phyloP scores from a whole-genome alignment of 306 rosid species.

The Bauhinia variegata region DNA sequence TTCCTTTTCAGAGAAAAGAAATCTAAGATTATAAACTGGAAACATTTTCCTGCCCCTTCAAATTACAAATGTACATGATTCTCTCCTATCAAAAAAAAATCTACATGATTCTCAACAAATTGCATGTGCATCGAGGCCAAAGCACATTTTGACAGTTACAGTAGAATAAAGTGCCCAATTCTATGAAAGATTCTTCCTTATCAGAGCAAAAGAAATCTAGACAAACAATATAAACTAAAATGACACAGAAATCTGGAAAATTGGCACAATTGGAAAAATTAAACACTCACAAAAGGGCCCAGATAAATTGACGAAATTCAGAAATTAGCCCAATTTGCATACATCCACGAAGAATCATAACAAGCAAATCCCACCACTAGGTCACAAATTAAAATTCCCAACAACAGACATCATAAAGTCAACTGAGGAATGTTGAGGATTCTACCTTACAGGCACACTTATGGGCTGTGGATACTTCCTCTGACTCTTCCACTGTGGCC shows the following conservation, averaged over 20 bases:
- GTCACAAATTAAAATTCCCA: neutral
- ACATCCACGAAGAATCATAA: too few relatives aligned
- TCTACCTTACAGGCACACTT: constrained; percentile 54
- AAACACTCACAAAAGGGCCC: too few relatives aligned
- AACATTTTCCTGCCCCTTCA: neutral
- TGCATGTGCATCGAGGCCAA: neutral
- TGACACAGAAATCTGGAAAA: neutral
- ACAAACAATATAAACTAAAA: neutral
- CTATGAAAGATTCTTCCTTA: neutral
- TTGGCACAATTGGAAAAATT: too few relatives aligned
- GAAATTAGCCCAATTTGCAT: too few relatives aligned
- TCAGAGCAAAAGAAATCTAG: too few relatives aligned
- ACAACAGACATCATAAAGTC: neutral
- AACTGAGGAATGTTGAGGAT: neutral
- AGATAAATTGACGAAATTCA: too few relatives aligned
- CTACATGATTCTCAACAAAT: neutral
- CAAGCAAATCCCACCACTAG: too few relatives aligned
- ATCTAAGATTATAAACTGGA: too few relatives aligned
- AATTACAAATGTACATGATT: neutral
- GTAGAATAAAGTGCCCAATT: neutral
- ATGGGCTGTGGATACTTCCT: neutral
- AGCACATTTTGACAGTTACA: neutral
- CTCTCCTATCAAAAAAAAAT: too few relatives aligned
- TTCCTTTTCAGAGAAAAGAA: too few relatives aligned
- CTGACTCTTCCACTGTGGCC: neutral